Evolutionary conservation across 148 eudicot species (phyloP).

Genomic region (Fagopyrum esculentum): DNA sequence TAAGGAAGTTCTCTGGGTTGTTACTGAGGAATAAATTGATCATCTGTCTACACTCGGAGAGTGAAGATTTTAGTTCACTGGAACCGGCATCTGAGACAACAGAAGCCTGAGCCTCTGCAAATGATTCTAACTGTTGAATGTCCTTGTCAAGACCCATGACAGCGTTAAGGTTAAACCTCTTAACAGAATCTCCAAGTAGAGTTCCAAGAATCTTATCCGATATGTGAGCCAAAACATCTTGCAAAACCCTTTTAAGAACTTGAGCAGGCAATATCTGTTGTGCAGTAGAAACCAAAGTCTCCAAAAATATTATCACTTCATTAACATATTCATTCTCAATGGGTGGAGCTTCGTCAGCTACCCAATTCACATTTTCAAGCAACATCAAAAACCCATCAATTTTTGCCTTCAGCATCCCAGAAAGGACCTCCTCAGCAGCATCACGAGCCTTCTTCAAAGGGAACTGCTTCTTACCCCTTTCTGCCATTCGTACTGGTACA

Average conservation of each 20-base stretch:
- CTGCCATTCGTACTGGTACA: conserved; percentile 87
- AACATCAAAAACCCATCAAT: conserved; percentile 77
- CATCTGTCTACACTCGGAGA: conserved; percentile 77
- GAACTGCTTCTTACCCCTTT: conserved; percentile 77
- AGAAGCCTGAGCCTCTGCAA: conserved; percentile 68
- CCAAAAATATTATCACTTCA: conserved; percentile 87
- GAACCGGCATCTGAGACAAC: conserved; percentile 66
- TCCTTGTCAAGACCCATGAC: conserved; percentile 80
- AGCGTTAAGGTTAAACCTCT: conserved; percentile 70
- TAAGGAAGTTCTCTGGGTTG: conserved; percentile 83
- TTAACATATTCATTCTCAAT: conserved; percentile 88
- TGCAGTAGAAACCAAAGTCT: conserved; percentile 90
- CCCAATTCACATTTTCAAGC: conserved; percentile 92
- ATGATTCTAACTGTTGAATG: conserved; percentile 62
- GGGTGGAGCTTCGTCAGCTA: conserved; percentile 73
- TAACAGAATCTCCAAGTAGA: conserved; percentile 70
- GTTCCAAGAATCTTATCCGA: conserved; percentile 76
- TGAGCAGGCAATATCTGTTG: conserved; percentile 83
- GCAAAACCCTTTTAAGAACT: conserved; percentile 72
- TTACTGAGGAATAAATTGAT: conserved; percentile 78
- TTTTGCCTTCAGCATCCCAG: conserved; percentile 88
- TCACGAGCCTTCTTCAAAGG: conserved; percentile 77
- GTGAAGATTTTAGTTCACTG: conserved; percentile 51
- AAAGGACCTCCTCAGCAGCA: conserved; percentile 87
- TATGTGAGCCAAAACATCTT: conserved; percentile 77